Evolutionary conservation across 1,284 basidiomycete genomes (phyloP).

Genomic region (Meripilus lineatus): DNA sequence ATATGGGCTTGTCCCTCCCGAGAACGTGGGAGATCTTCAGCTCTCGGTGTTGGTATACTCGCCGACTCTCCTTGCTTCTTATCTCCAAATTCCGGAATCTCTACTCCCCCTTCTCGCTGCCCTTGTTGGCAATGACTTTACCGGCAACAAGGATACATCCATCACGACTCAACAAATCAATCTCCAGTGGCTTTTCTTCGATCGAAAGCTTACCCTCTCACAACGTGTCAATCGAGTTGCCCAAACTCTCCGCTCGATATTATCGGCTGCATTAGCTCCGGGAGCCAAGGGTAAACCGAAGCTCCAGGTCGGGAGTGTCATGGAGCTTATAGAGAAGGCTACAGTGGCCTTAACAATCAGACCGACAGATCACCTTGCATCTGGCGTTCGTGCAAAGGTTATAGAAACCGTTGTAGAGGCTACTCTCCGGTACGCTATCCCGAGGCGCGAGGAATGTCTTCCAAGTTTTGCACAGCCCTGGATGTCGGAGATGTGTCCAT

Average conservation of each 20-base stretch:
- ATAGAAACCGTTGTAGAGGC: conserved; percentile 68
- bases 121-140: conserved; percentile 83
- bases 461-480: conserved; percentile 36
- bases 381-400: conserved; percentile 59
- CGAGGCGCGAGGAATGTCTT: conserved; percentile 39
- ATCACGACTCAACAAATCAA: conserved; percentile 25
- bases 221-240: conserved; percentile 61
- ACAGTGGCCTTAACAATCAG: conserved; percentile 55
- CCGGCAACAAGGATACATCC: conserved; percentile 29
- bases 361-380: conserved; percentile 39
- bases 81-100: conserved; percentile 64
- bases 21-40: conserved; percentile 35
- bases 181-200: conserved; percentile 65
- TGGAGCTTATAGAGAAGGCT: conserved; percentile 69
- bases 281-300: conserved; percentile 42
- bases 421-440: conserved; percentile 71
- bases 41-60: conserved; percentile 58
- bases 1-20: conserved; percentile 55
- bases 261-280: conserved; percentile 35
- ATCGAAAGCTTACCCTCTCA: conserved; percentile 44
- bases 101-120: conserved; percentile 83
- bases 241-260: conserved; percentile 45
- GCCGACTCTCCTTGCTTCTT: conserved; percentile 57
- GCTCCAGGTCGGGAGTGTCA: conserved; percentile 56
- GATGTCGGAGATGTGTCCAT: conserved; percentile 49